phyloP scores from a whole-genome alignment of 257 asterid genomes.

The Solanum infundibuliforme region DNA sequence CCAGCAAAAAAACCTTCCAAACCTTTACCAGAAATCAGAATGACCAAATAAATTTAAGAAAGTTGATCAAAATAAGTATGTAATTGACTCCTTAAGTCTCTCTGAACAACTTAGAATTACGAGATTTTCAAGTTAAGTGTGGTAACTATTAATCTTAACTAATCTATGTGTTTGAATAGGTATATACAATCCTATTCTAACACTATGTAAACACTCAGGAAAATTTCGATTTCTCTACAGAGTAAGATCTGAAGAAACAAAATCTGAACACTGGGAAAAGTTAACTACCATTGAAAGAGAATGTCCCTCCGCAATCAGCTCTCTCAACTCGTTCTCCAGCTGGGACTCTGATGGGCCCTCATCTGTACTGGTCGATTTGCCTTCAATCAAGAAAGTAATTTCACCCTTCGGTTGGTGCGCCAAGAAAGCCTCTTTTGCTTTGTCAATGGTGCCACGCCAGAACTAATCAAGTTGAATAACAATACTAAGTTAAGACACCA shows the following conservation, averaged over 20 bases:
- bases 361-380: constrained; percentile 27
- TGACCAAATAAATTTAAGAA: background rate
- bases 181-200: background rate
- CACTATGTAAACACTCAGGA: background rate
- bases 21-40: background rate
- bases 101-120: background rate
- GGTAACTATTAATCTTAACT: background rate
- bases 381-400: constrained; percentile 83
- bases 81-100: background rate
- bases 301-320: constrained; percentile 62
- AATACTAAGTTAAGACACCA: background rate
- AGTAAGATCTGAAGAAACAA: background rate
- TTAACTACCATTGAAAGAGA: constrained; percentile 68
- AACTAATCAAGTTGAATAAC: constrained; percentile 36
- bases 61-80: background rate
- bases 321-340: constrained; percentile 63
- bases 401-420: constrained; percentile 78
- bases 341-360: constrained; percentile 59
- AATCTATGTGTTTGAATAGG: background rate
- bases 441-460: constrained; percentile 75
- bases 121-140: background rate
- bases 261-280: background rate
- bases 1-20: background rate
- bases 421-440: constrained; percentile 62
- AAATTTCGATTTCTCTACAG: background rate